A percentile compares a stretch with the other conserved stretches of the same genome.
Conservation (phyloP, 1,284 basidiomycete genomes). For the Earliella scabrosa region DNA sequence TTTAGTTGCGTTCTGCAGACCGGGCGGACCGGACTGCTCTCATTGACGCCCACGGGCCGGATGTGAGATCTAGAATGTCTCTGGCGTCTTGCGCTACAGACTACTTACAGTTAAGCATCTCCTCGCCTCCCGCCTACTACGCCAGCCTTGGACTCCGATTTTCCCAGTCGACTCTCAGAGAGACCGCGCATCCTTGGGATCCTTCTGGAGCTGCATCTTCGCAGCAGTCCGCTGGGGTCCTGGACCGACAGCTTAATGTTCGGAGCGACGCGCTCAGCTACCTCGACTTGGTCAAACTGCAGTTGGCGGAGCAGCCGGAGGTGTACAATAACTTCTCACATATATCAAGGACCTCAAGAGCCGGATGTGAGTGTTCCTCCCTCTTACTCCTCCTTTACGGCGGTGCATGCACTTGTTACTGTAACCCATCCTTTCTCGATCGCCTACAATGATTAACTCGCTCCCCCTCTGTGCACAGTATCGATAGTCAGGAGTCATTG, state of each 20-base stretch:
- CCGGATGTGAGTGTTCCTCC: constrained; percentile 66
- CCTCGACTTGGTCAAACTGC: constrained; percentile 90
- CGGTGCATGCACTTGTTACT: no score
- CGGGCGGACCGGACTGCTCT: no score
- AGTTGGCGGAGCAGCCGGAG: constrained; percentile 87
- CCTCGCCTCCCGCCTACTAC: neutral
- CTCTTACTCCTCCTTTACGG: neutral
- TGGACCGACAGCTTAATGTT: constrained; percentile 65
- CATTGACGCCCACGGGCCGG: neutral
- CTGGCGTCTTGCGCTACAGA: neutral
- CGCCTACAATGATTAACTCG: neutral
- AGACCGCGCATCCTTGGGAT: neutral
- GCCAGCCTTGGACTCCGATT: neutral
- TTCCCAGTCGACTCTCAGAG: neutral
- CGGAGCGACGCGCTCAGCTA: constrained; percentile 93
- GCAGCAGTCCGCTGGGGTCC: neutral
- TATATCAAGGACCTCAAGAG: constrained; percentile 99
- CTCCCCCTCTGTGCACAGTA: constrained; percentile 56
- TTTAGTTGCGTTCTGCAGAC: constrained; percentile 4
- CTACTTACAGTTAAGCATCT: neutral
- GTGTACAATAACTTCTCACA: constrained; percentile 96
- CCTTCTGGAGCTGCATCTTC: neutral
- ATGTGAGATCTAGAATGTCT: neutral
- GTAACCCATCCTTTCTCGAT: no score
- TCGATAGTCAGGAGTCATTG: constrained; percentile 97